phyloP scores from a whole-genome alignment of 176 grass and related monocot genomes.

The Rhipidocladum racemiflorum region DNA sequence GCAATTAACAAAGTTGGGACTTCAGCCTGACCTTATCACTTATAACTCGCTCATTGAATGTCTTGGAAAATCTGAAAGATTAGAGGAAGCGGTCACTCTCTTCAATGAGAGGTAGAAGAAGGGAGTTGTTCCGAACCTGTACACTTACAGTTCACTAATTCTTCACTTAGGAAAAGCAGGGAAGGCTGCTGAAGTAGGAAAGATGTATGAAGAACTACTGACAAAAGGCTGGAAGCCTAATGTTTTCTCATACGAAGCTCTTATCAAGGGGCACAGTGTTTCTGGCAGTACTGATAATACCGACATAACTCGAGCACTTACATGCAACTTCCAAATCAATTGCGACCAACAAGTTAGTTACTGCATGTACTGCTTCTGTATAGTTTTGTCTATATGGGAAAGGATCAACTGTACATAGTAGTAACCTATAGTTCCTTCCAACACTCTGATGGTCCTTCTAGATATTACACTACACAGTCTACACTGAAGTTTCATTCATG shows the following conservation, averaged over 20 bases:
- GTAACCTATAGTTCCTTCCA: background rate
- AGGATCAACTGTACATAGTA: constrained; percentile 42
- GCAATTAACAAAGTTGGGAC: too few species aligned
- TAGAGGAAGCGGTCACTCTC: too few species aligned
- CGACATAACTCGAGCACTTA: constrained; percentile 74
- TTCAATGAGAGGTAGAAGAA: too few species aligned
- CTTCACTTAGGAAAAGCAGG: too few species aligned
- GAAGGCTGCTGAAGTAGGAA: too few species aligned
- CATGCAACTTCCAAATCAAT: constrained; percentile 78
- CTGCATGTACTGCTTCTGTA: constrained; percentile 37
- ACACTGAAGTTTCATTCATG: background rate
- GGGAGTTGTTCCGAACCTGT: too few species aligned
- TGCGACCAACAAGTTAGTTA: constrained; percentile 32
- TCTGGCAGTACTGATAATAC: constrained; percentile 61
- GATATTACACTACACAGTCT: constrained; percentile 9
- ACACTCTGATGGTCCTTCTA: background rate
- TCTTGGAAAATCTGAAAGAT: too few species aligned
- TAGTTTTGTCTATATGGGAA: constrained; percentile 22
- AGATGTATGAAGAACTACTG: constrained; percentile 85
- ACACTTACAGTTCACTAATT: too few species aligned
- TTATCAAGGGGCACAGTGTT: constrained; percentile 70
- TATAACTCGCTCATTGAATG: too few species aligned
- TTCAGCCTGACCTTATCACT: too few species aligned
- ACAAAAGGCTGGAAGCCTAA: constrained; percentile 75
- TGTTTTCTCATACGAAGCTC: constrained; percentile 90